Base-by-base conservation (phyloP, 2,329 filamentous ascomycete genomes). In the Cladobotryum protrusum region DNA sequence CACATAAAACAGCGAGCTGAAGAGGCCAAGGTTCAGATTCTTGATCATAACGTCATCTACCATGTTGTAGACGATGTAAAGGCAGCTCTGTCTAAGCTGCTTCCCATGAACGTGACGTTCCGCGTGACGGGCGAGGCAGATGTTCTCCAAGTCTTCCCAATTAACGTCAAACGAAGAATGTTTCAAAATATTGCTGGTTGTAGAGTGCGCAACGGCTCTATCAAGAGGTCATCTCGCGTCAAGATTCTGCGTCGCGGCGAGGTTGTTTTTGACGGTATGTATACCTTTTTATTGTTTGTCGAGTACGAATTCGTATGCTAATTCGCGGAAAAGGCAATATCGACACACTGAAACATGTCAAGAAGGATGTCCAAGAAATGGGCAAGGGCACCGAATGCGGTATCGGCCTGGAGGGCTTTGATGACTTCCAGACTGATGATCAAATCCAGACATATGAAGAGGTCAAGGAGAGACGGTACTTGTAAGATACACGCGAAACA, bases 321-420 rank as follows among this genome's bases (percentile, higher is more conserved):
- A 29, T 29, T 9, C 2, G 6, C 24, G 6, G 24, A 29, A 33
- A 52, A 96, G 92, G 91, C 57, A 78, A 77, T 46, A 80, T 97
- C 40, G 78, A 82, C 15, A 88, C 88, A 1, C 81, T 99, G 52
- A 96, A 93, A 72, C 87, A 95, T 61, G 82, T 87, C 66, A 96
- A 97, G 77, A 95, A 95, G 66, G 89, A 96, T 57, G 87, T 93
- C 29, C 74, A 75, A 42, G 89, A 96, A 63, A 93, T 95, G 83
- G 83, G 83, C 61, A 97, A 95, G 70, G 91, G 90, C 52, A 82
- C 79, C n/a, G 93, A 99, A 69, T 99, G 93, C 61, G 93, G 93
- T 57, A 85, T 99, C 57, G 83, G 82, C 47, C 92, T 99, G 61
- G 82, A 86, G 3, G 78, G 76, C 32, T 99, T 89, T 82, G 76